Evolutionary conservation across 768 basidiomycete species (phyloP).

Genomic region (Serendipita sp.): DNA sequence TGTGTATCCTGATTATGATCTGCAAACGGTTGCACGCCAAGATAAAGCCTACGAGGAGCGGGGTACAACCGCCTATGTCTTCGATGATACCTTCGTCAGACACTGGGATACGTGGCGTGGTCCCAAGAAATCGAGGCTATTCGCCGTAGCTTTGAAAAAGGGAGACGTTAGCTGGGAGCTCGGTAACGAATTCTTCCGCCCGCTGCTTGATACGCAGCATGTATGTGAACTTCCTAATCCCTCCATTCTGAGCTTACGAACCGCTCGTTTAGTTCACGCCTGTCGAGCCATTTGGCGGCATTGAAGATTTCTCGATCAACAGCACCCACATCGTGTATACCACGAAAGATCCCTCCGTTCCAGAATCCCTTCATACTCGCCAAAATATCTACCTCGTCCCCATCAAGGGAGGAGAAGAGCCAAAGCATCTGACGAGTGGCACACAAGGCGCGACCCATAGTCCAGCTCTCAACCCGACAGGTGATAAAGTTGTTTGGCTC

Average conservation of each 20-base stretch:
- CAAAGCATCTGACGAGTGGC: conserved; percentile 64
- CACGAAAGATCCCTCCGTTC: conserved; percentile 65
- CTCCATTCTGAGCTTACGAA: conserved; percentile 2
- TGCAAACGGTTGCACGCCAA: conserved; percentile 50
- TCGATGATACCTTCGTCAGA: conserved; percentile 50
- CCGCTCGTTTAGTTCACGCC: conserved; percentile 42
- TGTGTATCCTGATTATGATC: conserved; percentile 60
- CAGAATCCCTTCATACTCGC: conserved; percentile 74
- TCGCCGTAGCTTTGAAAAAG: conserved; percentile 44
- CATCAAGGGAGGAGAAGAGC: conserved; percentile 33
- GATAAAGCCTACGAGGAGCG: conserved; percentile 59
- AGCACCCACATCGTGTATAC: conserved; percentile 60
- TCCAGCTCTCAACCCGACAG: conserved; percentile 53
- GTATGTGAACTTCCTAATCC: conserved; percentile 28
- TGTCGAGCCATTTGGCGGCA: conserved; percentile 77
- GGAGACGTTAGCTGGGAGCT: conserved; percentile 39
- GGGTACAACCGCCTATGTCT: conserved; percentile 58
- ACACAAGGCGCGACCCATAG: conserved; percentile 66
- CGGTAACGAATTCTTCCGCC: conserved; percentile 37
- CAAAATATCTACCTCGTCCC: conserved; percentile 69
- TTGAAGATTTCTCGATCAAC: conserved; percentile 67
- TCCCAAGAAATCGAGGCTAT: conserved; percentile 55
- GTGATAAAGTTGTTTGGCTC: conserved; percentile 69
- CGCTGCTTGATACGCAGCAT: conserved; percentile 51
- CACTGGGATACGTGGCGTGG: conserved; percentile 69